Conservation (phyloP, 441 rosid species). For the Mallotus repandus region DNA sequence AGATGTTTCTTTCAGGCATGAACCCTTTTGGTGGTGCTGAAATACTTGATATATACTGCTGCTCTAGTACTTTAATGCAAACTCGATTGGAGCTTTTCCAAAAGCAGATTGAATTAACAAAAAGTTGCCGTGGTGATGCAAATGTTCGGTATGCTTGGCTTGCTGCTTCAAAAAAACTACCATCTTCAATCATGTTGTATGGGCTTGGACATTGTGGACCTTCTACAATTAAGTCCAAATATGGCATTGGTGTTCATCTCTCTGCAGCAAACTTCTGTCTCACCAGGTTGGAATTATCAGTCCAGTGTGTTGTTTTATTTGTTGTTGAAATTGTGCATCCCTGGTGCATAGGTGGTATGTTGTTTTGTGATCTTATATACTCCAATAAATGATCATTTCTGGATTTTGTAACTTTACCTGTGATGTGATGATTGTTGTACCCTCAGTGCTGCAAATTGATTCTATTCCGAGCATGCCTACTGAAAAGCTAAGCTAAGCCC, state of each 20-base stretch:
- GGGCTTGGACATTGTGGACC: conserved; percentile 76
- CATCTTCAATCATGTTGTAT: conserved; percentile 40
- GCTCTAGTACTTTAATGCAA: conserved; percentile 44
- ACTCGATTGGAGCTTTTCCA: conserved; percentile 68
- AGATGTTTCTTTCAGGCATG: conserved; percentile 58
- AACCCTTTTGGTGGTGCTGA: conserved; percentile 39
- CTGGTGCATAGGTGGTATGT: neutral
- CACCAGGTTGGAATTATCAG: conserved; percentile 48
- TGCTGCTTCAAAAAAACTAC: conserved; percentile 54
- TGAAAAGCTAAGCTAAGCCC: neutral
- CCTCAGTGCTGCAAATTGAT: neutral
- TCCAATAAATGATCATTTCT: neutral
- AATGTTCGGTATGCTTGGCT: conserved; percentile 91
- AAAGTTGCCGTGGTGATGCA: conserved; percentile 70
- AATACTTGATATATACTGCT: conserved; percentile 42
- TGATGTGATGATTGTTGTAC: neutral
- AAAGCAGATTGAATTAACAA: conserved; percentile 72
- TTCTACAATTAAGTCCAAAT: conserved; percentile 45
- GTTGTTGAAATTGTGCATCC: neutral
- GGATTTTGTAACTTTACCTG: neutral
- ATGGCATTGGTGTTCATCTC: conserved; percentile 87
- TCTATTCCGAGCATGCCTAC: neutral
- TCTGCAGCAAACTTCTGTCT: conserved; percentile 52
- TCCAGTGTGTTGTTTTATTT: neutral
- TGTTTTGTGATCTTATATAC: conserved; percentile 1